These are phyloP conservation scores for Candolleomyces efflorescens DNA, from an alignment of 768 basidiomycete species.

Conservation along the genomic window DNA sequence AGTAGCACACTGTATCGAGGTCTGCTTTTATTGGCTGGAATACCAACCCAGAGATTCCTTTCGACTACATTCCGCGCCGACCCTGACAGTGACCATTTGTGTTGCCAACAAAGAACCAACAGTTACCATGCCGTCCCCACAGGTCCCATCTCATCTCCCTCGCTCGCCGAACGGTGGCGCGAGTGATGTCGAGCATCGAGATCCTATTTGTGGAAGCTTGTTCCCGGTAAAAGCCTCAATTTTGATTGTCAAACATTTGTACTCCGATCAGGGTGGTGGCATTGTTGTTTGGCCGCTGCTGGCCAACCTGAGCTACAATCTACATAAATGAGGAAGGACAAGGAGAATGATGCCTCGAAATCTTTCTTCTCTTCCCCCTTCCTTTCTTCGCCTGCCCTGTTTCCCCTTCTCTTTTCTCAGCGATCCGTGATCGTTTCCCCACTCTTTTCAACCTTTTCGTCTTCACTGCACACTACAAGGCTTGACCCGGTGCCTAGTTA, in stretches of 20 bases:
- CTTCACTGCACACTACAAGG: not conserved
- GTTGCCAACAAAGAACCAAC: no score
- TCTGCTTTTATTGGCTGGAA: no score
- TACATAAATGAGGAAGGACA: not conserved
- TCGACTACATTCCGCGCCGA: no score
- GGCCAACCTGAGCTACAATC: not conserved
- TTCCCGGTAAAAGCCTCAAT: constrained; percentile 6
- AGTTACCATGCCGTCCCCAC: no score
- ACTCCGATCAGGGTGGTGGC: not conserved
- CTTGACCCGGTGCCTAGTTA: constrained; percentile 25
- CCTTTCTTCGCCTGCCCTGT: constrained; percentile 9
- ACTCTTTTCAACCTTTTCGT: not conserved
- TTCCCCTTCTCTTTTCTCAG: constrained; percentile 9
- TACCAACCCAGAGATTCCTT: no score
- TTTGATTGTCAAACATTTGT: constrained; percentile 4
- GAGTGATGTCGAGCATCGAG: no score
- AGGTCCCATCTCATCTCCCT: no score
- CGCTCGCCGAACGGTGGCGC: no score
- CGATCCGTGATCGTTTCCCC: constrained; percentile 22
- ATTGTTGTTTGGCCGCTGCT: not conserved
- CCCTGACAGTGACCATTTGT: no score
- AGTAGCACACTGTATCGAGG: no score
- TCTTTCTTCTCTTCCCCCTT: constrained; percentile 5
- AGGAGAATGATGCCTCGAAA: not conserved
- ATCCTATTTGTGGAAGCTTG: not conserved